These are phyloP conservation scores for Boletus calvinii DNA, from an alignment of 1,284 basidiomycete species.

Conservation along the genomic window DNA sequence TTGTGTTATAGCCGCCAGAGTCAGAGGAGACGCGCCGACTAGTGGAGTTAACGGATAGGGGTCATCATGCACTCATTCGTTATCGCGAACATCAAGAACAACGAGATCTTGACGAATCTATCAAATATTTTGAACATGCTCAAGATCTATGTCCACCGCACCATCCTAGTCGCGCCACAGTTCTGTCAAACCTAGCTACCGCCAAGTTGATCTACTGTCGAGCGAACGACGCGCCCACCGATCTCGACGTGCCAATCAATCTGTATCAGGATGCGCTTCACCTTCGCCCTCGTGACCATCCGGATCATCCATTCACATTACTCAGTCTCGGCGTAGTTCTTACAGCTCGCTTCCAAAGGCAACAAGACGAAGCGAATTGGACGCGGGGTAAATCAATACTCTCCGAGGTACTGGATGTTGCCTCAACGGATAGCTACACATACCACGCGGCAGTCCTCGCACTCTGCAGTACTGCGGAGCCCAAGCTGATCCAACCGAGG, in stretches of 20 bases:
- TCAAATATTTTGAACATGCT: neutral
- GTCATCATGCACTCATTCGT: neutral
- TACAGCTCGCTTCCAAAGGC: conserved; percentile 1
- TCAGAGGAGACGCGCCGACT: neutral
- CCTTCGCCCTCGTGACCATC: neutral
- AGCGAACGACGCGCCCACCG: neutral
- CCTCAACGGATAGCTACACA: no score
- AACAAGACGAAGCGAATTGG: neutral
- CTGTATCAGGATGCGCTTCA: neutral
- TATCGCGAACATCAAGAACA: neutral
- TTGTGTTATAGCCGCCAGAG: neutral
- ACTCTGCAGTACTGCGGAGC: no score
- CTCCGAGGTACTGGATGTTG: no score
- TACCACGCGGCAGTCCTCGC: no score
- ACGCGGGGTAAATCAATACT: no score
- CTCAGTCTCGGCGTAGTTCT: neutral
- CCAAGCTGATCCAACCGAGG: no score
- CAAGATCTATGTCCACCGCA: neutral
- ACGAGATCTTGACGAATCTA: neutral
- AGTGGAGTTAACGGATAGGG: neutral
- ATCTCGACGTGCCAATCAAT: neutral
- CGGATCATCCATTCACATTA: neutral
- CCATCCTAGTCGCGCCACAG: neutral
- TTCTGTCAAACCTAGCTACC: neutral
- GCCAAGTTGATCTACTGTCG: neutral